A percentile compares a stretch with the other conserved stretches of the same genome.
phyloP scores from a whole-genome alignment of 768 basidiomycete genomes.

The Coprinellus aureogranulatus region DNA sequence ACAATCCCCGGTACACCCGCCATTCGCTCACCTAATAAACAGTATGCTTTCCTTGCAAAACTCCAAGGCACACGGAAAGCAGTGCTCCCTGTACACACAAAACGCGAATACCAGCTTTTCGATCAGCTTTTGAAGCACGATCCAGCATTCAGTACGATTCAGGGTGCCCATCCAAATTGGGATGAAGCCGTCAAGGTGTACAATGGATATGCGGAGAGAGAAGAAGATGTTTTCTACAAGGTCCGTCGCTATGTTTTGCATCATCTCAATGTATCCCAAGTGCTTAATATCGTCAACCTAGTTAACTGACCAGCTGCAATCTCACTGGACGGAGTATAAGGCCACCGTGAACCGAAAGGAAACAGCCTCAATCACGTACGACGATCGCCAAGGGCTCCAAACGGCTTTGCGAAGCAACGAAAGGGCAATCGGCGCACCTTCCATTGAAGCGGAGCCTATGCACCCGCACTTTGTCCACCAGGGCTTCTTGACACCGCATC shows the following conservation, averaged over 20 bases:
- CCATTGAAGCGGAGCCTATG: too few relatives aligned
- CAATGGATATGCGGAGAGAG: background rate
- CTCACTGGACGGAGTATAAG: background rate
- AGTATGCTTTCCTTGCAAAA: constrained; percentile 18
- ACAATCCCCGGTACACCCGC: constrained; percentile 1
- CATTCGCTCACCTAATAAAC: too few relatives aligned
- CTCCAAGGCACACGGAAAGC: constrained; percentile 24
- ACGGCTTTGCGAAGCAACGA: too few relatives aligned
- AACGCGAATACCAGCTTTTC: constrained; percentile 21
- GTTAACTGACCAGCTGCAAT: background rate
- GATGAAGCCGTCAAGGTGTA: background rate
- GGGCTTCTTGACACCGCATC: too few relatives aligned
- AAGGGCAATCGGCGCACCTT: too few relatives aligned
- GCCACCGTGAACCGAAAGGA: too few relatives aligned
- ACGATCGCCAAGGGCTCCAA: too few relatives aligned
- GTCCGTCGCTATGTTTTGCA: too few relatives aligned
- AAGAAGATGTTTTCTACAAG: background rate
- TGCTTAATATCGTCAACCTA: background rate
- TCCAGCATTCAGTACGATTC: too few relatives aligned
- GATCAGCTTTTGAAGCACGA: constrained; percentile 3
- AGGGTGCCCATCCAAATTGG: background rate
- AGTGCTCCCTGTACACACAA: constrained; percentile 26
- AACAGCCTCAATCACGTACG: too few relatives aligned
- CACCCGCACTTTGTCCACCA: too few relatives aligned
- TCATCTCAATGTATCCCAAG: too few relatives aligned